Evolutionary conservation across 768 basidiomycete species (phyloP).

Genomic region (Cystobasidium ongulense): DNA sequence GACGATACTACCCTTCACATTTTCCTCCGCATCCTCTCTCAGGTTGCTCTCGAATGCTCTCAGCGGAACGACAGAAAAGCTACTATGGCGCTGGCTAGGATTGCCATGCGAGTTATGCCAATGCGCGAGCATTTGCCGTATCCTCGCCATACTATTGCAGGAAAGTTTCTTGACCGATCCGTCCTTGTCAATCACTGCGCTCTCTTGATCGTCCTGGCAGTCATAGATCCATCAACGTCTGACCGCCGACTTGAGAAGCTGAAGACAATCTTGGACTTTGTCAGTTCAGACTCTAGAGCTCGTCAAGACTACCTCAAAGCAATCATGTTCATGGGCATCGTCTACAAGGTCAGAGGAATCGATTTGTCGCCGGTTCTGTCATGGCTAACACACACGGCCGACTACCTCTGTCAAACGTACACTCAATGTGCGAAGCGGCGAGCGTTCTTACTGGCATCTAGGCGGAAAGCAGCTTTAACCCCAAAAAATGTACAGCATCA

Average conservation of each 20-base stretch:
- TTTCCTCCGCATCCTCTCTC: slow-evolving; percentile 72
- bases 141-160: slow-evolving; percentile 53
- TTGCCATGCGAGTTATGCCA: slow-evolving; percentile 65
- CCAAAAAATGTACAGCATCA: neutral
- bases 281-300: slow-evolving; percentile 57
- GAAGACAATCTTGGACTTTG: slow-evolving; percentile 60
- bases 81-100: slow-evolving; percentile 55
- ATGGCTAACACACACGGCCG: slow-evolving; percentile 61
- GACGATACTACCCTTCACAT: slow-evolving; percentile 67
- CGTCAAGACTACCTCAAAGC: slow-evolving; percentile 68
- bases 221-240: slow-evolving; percentile 55
- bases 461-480: neutral
- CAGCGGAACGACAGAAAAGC: slow-evolving; percentile 39
- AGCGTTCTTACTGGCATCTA: slow-evolving; percentile 35
- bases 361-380: slow-evolving; percentile 53
- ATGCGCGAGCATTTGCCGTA: slow-evolving; percentile 53
- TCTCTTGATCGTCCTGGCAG: slow-evolving; percentile 61
- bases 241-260: slow-evolving; percentile 58
- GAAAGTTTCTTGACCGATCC: slow-evolving; percentile 52
- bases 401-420: slow-evolving; percentile 55
- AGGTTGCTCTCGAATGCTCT: slow-evolving; percentile 48
- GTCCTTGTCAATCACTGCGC: slow-evolving; percentile 75
- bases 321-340: slow-evolving; percentile 60
- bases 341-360: slow-evolving; percentile 54
- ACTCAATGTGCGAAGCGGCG: slow-evolving; percentile 43